These are phyloP conservation scores for Spergularia bocconei DNA, from an alignment of 148 eudicot species.

Conservation along the genomic window DNA sequence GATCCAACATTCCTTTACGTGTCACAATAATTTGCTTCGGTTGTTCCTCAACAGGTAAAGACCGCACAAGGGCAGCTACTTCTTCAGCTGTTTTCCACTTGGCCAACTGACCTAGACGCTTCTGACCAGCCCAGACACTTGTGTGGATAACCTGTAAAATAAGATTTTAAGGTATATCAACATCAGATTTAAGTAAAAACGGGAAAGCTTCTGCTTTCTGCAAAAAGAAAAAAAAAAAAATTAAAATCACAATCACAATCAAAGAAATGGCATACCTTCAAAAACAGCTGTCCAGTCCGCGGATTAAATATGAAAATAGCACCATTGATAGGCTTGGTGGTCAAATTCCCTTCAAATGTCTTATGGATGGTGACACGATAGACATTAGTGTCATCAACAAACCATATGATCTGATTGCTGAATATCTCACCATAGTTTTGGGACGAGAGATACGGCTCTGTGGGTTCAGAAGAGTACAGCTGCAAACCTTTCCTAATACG, in stretches of 20 bases:
- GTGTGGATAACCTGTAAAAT: conserved; percentile 86
- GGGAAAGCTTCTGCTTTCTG: neutral
- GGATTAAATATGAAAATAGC: conserved; percentile 98
- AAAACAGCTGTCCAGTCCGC: conserved; percentile 87
- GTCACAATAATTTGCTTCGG: conserved; percentile 98
- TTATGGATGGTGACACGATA: conserved; percentile 98
- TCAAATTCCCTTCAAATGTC: conserved; percentile 98
- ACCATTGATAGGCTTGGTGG: conserved; percentile 98
- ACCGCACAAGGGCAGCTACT: conserved; percentile 95
- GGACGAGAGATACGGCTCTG: conserved; percentile 96
- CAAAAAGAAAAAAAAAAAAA: neutral
- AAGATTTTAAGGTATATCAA: conserved; percentile 9
- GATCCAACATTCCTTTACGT: conserved; percentile 99
- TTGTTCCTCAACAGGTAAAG: conserved; percentile 98
- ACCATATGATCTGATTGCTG: conserved; percentile 98
- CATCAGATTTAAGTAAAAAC: neutral
- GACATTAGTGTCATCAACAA: conserved; percentile 99
- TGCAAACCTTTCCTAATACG: conserved; percentile 97
- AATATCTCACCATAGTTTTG: conserved; percentile 98
- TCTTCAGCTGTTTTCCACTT: conserved; percentile 99
- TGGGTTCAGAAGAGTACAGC: conserved; percentile 98
- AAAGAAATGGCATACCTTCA: conserved; percentile 55
- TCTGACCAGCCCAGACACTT: conserved; percentile 99
- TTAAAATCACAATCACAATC: conserved; percentile 2
- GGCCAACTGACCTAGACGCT: conserved; percentile 98